These are phyloP conservation scores for Penicillium silybi DNA, from an alignment of 495 filamentous ascomycete genomes.

Conservation along the genomic window DNA sequence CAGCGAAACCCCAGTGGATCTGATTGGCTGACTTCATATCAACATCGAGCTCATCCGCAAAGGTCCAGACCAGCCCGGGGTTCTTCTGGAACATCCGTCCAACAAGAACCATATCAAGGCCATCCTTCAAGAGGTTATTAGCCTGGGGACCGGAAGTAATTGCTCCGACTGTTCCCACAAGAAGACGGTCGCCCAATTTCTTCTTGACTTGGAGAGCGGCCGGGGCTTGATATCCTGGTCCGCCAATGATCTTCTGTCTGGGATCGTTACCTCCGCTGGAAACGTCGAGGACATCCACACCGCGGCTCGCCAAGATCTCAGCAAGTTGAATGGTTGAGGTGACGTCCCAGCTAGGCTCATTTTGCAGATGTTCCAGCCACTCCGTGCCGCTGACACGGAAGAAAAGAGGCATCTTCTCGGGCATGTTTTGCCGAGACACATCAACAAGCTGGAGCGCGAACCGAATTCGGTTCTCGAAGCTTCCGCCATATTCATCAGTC, in stretches of 20 bases:
- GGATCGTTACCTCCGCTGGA: constrained; percentile 54
- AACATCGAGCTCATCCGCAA: constrained; percentile 59
- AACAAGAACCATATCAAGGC: constrained; percentile 54
- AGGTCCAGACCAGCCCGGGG: constrained; percentile 58
- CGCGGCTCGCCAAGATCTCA: constrained; percentile 42
- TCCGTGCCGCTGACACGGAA: constrained; percentile 54
- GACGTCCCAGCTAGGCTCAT: too few relatives aligned
- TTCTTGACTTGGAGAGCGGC: constrained; percentile 56
- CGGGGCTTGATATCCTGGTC: constrained; percentile 58
- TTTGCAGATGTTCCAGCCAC: constrained; percentile 53
- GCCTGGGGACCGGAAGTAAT: constrained; percentile 58
- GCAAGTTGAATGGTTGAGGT: constrained; percentile 51
- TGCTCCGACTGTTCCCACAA: constrained; percentile 55
- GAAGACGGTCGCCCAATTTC: constrained; percentile 51
- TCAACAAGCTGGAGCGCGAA: constrained; percentile 53
- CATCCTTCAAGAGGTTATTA: constrained; percentile 46
- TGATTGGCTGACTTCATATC: constrained; percentile 59
- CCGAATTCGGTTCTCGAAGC: constrained; percentile 55
- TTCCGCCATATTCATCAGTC: constrained; percentile 59
- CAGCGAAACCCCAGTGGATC: constrained; percentile 51
- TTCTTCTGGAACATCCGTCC: constrained; percentile 66
- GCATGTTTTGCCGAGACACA: constrained; percentile 43
- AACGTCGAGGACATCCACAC: constrained; percentile 62
- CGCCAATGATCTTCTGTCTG: constrained; percentile 49
- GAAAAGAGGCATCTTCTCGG: constrained; percentile 58